Percentiles rank a stretch among this genome's conserved stretches.
phyloP scores from a whole-genome alignment of 208 protist species.

The Strigomonas culicis region DNA sequence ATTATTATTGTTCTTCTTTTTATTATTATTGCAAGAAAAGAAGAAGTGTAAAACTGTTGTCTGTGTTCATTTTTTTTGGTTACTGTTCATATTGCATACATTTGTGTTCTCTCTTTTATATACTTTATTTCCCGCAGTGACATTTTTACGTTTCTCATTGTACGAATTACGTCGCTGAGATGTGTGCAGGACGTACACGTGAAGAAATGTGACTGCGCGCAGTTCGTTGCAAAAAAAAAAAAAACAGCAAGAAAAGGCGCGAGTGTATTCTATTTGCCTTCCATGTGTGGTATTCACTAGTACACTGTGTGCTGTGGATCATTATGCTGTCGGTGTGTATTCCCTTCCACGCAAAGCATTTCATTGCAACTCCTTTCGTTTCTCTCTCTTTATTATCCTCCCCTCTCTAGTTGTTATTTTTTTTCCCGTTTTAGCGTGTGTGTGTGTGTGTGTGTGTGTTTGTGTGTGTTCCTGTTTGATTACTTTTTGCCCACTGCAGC shows the following conservation, averaged over 20 bases:
- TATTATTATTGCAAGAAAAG: not conserved
- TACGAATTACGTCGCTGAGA: no score
- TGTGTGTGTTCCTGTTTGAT: not conserved
- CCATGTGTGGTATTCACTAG: no score
- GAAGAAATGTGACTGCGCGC: no score
- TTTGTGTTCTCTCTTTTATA: not conserved
- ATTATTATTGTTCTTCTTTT: slow-evolving; percentile 15
- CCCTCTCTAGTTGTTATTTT: slow-evolving; percentile 5
- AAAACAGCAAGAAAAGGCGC: no score
- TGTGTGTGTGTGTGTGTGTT: slow-evolving; percentile 5
- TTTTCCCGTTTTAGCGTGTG: slow-evolving; percentile 2
- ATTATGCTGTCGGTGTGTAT: no score
- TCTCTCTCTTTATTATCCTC: slow-evolving; percentile 5
- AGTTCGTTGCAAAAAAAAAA: no score
- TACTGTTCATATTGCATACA: slow-evolving; percentile 1
- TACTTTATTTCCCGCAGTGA: no score
- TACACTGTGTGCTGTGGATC: no score
- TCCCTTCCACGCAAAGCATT: no score
- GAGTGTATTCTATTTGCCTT: no score
- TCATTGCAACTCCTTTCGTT: not conserved
- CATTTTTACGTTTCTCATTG: no score
- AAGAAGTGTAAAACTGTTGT: not conserved
- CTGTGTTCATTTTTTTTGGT: not conserved
- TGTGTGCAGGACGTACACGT: no score
- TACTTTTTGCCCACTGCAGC: not conserved